Conservation (phyloP, 2,329 filamentous ascomycete genomes). For the Arthrinium phaeospermum region DNA sequence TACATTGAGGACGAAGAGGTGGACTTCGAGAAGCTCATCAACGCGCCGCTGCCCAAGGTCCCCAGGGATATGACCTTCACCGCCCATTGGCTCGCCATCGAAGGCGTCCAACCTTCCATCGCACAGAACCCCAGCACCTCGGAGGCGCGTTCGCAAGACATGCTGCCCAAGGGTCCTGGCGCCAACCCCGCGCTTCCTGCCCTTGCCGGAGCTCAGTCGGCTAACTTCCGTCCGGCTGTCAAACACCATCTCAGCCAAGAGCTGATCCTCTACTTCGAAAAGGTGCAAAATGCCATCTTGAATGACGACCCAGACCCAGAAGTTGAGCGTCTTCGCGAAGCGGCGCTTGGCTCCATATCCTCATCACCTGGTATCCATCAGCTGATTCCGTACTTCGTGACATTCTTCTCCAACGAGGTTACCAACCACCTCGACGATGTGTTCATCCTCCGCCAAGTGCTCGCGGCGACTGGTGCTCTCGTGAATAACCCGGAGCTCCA, state of each 20-base stretch:
- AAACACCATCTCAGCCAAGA: slow-evolving; percentile 98
- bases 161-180: slow-evolving; percentile 87
- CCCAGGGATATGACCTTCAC: slow-evolving; percentile 92
- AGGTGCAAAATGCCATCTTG: slow-evolving; percentile 86
- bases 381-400: slow-evolving; percentile 93
- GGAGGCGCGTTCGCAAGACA: slow-evolving; percentile 82
- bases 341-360: slow-evolving; percentile 82
- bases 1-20: slow-evolving; percentile 99
- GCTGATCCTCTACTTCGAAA: slow-evolving; percentile 95
- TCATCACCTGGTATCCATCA: slow-evolving; percentile 95
- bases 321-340: slow-evolving; percentile 73
- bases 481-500: slow-evolving; percentile 84
- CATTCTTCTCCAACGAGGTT: slow-evolving; percentile 94
- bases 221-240: slow-evolving; percentile 85
- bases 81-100: slow-evolving; percentile 95
- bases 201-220: slow-evolving; percentile 81
- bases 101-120: slow-evolving; percentile 95
- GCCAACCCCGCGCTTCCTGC: slow-evolving; percentile 86
- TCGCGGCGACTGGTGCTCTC: slow-evolving; percentile 85
- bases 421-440: slow-evolving; percentile 91
- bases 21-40: slow-evolving; percentile 98
- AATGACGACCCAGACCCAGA: slow-evolving; percentile 87
- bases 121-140: slow-evolving; percentile 92
- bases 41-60: slow-evolving; percentile 92
- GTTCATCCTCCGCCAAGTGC: slow-evolving; percentile 88